Base-by-base conservation (phyloP, 208 protist genomes). In the Lotmaria passim region DNA sequence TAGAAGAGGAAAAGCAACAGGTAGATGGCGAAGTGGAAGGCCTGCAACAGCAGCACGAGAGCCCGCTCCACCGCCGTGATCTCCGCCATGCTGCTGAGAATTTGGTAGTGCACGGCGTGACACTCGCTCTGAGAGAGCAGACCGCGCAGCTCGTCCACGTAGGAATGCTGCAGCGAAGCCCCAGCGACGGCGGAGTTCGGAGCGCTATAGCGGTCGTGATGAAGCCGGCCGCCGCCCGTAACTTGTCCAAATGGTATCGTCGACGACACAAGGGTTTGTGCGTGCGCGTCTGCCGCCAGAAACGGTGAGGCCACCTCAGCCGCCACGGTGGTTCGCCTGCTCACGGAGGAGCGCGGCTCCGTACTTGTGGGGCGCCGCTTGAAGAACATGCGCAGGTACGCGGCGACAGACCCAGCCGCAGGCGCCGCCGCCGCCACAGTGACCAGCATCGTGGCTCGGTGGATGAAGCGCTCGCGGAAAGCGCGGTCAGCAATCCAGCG, bases 381-480 rank as follows among this genome's bases (percentile, higher is more conserved):
- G 36, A 78, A 70, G 44, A 82, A 75, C 76, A 89, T 83, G 41
- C 79, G 80, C 47, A 90, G 33, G 52, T 86, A 85, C 1, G 72
- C 78, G 0, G 83, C 79, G 6, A 88, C 69, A 12, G 78, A 75
- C 6, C 73, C 89, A 33, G 85, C 85, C 10, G 82, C 65, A 3
- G 85, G 70, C 3, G 89, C 66, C 8, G 78, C 89, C 14, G 81
- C 41, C 0, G 85, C 80, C 4, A 94, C 68, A 7, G 73, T 75
- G n/a, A 83, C 77, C 50, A 91, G 69, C 89, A 94, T 90, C 31
- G 84, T 90, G 8, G 89, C 89, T 19, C 89, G 74, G 71, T 94
- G 89, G 12, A 94, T 60, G 61, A 87, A 86, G 15, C 84, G 78
- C 68, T 94, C 89, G 6, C 89, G 78, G 62, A 94, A 94, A 15